Evolutionary conservation across 306 rosid species (phyloP).

Genomic region (Oxytropis ochrocephala): DNA sequence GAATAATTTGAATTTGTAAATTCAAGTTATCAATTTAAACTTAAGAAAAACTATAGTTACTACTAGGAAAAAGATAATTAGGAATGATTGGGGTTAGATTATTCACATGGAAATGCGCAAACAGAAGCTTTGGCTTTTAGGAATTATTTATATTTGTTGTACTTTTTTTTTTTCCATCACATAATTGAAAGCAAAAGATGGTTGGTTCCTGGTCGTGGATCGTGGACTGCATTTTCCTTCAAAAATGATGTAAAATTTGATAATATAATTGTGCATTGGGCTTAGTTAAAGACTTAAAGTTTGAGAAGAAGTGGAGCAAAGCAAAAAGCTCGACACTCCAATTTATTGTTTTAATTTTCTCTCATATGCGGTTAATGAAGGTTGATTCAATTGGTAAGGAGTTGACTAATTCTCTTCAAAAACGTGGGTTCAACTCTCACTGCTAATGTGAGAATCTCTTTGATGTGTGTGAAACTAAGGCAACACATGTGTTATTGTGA

Average conservation of each 20-base stretch:
- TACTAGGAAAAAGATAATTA: neutral
- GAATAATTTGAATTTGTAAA: too few species aligned
- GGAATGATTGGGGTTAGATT: neutral
- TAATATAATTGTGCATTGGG: slow-evolving; percentile 61
- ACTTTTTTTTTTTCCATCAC: neutral
- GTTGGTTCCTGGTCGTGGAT: neutral
- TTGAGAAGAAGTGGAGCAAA: slow-evolving; percentile 3
- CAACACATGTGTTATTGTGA: too few species aligned
- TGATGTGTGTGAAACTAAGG: too few species aligned
- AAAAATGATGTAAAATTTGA: slow-evolving; percentile 28
- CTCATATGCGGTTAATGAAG: too few species aligned
- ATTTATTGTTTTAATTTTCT: neutral
- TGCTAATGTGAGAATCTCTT: too few species aligned
- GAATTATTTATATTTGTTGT: neutral
- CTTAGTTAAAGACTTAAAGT: slow-evolving; percentile 51
- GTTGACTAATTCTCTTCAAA: too few species aligned
- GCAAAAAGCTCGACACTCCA: neutral
- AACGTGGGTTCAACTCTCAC: too few species aligned
- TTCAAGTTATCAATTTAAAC: too few species aligned
- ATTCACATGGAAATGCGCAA: neutral
- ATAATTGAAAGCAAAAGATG: slow-evolving; percentile 29
- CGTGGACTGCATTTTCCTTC: slow-evolving; percentile 17
- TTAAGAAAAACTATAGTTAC: too few species aligned
- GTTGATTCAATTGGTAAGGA: too few species aligned
- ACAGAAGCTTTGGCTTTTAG: slow-evolving; percentile 1